Percentiles rank a stretch among this genome's conserved stretches.
Conservation (phyloP, 1,284 basidiomycete genomes). For the Trichosporon ovoides region DNA sequence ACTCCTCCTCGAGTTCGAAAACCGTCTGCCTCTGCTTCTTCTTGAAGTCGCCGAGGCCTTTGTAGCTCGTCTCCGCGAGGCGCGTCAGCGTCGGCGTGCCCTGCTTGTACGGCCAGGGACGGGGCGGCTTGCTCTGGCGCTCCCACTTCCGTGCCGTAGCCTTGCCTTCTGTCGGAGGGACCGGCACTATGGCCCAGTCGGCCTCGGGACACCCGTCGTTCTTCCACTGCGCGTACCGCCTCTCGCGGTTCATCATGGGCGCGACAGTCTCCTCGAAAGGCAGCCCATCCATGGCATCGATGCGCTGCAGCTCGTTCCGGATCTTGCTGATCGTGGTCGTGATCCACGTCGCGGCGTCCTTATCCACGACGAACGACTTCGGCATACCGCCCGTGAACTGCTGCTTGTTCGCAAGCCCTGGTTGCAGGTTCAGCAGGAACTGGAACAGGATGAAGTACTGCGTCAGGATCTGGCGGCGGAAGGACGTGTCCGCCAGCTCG, state of each 20-base stretch:
- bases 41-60: constrained; percentile 34
- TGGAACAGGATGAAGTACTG: constrained; percentile 49
- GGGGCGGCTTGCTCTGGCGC: constrained; percentile 24
- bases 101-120: constrained; percentile 28
- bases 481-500: constrained; percentile 40
- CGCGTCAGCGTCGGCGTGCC: constrained; percentile 37
- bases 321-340: constrained; percentile 27
- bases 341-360: constrained; percentile 35
- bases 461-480: constrained; percentile 46
- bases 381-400: constrained; percentile 44
- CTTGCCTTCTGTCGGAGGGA: constrained; percentile 19
- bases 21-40: constrained; percentile 7
- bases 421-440: constrained; percentile 43
- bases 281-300: constrained; percentile 29
- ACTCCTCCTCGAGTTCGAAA: constrained; percentile 29
- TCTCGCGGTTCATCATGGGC: constrained; percentile 37
- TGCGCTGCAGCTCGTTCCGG: constrained; percentile 35
- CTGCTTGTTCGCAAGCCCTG: constrained; percentile 36
- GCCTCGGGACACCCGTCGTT: constrained; percentile 43
- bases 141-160: constrained; percentile 16
- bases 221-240: constrained; percentile 45
- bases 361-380: constrained; percentile 37
- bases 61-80: constrained; percentile 34
- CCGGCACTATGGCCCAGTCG: constrained; percentile 36
- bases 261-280: constrained; percentile 35